phyloP scores from a whole-genome alignment of 148 eudicot genomes.

The Fallopia convolvulus region DNA sequence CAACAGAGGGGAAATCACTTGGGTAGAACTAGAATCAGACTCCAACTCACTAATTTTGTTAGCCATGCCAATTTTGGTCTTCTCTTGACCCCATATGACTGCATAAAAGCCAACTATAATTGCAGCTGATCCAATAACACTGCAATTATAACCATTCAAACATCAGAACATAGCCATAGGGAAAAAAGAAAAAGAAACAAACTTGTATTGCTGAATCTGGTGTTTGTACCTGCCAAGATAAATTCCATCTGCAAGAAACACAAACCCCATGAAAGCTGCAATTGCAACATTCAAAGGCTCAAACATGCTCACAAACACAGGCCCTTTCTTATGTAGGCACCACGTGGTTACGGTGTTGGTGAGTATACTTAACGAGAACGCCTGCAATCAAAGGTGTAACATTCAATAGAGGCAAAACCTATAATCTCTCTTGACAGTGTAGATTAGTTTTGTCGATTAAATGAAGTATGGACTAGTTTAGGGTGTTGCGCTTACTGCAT shows the following conservation, averaged over 20 bases:
- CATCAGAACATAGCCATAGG: not conserved
- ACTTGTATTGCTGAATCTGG: not conserved
- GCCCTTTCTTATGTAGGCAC: conserved; percentile 4
- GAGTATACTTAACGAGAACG: not conserved
- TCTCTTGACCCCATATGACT: conserved; percentile 31
- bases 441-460: not conserved
- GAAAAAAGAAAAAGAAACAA: too few relatives aligned
- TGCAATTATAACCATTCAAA: not conserved
- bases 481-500: not conserved
- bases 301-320: conserved; percentile 1
- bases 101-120: conserved; percentile 30
- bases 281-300: not conserved
- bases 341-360: not conserved
- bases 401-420: not conserved
- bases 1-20: conserved; percentile 4
- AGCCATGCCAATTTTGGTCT: not conserved
- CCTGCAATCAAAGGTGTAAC: not conserved
- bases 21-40: not conserved
- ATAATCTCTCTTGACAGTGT: not conserved
- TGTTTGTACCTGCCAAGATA: not conserved
- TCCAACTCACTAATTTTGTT: not conserved
- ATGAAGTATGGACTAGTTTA: not conserved
- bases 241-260: not conserved
- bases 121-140: conserved; percentile 27
- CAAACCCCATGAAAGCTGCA: not conserved